Conservation (phyloP, 2,329 filamentous ascomycete genomes). For the Apiospora malaysiana region DNA sequence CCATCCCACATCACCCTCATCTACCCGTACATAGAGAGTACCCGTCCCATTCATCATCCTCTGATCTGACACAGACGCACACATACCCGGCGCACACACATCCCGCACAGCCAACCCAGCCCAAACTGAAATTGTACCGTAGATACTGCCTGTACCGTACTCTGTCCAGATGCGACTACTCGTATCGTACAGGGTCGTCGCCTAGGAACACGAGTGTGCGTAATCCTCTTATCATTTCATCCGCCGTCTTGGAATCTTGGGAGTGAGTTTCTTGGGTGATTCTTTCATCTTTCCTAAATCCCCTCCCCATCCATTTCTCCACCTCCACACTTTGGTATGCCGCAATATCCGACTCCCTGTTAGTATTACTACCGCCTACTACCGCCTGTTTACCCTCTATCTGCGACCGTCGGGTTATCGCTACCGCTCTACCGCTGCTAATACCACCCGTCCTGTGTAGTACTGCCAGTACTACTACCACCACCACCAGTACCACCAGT, state of each 20-base stretch:
- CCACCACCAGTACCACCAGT: too few relatives aligned
- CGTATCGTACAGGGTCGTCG: neutral
- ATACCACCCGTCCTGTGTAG: neutral
- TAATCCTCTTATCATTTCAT: constrained; percentile 12
- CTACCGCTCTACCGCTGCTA: neutral
- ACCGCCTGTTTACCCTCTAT: neutral
- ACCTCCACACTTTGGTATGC: constrained; percentile 21
- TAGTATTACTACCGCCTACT: constrained; percentile 13
- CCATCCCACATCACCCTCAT: too few relatives aligned
- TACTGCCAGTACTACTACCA: too few relatives aligned
- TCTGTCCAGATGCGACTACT: neutral
- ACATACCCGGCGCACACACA: too few relatives aligned
- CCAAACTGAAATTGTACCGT: neutral
- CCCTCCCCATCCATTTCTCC: constrained; percentile 2
- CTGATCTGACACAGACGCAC: too few relatives aligned
- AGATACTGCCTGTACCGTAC: neutral
- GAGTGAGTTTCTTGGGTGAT: neutral
- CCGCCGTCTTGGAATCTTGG: neutral
- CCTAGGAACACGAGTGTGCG: neutral
- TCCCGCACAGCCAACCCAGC: too few relatives aligned
- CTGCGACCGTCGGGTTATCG: neutral
- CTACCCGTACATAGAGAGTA: too few relatives aligned
- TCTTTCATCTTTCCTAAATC: neutral
- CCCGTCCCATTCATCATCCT: too few relatives aligned
- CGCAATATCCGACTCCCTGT: constrained; percentile 21